These are phyloP conservation scores for Saksenaea vasiformis DNA, from an alignment of 371 early-diverging fungal genomes.

Conservation along the genomic window DNA sequence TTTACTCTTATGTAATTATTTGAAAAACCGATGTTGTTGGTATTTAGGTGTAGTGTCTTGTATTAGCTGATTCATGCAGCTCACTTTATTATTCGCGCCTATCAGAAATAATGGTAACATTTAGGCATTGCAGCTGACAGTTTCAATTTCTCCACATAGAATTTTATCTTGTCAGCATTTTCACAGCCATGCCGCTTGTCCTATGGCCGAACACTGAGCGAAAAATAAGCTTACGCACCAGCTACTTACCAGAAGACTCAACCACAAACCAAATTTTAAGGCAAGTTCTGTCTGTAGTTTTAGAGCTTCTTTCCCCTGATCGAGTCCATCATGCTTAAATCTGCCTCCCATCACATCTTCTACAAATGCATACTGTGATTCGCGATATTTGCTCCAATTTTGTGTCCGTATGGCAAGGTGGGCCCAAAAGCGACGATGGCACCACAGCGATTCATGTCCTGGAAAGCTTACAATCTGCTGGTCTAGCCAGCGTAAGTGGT, in stretches of 20 bases:
- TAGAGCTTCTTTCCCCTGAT: background rate
- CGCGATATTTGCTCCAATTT: background rate
- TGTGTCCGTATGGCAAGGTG: background rate
- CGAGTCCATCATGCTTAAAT: constrained; percentile 5
- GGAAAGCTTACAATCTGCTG: constrained; percentile 46
- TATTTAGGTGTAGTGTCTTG: no score
- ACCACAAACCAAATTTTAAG: constrained; percentile 36
- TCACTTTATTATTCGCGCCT: no score
- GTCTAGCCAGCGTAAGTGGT: constrained; percentile 31
- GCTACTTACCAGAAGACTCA: constrained; percentile 25
- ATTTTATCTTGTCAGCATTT: background rate
- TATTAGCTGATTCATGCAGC: no score
- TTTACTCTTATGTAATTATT: no score
- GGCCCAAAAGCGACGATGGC: constrained; percentile 53
- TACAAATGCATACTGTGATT: constrained; percentile 20
- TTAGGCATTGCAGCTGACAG: no score
- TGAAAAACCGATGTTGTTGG: no score
- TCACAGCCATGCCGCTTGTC: background rate
- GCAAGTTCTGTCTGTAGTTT: constrained; percentile 30
- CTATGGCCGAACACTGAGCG: background rate
- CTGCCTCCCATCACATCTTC: constrained; percentile 8
- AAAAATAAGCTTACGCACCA: background rate
- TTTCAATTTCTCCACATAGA: no score
- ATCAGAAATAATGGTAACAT: no score
- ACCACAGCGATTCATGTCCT: constrained; percentile 64